Percentiles rank a stretch among this genome's conserved stretches.
phyloP scores from a whole-genome alignment of 768 basidiomycete genomes.

The Tulasnella sp. region DNA sequence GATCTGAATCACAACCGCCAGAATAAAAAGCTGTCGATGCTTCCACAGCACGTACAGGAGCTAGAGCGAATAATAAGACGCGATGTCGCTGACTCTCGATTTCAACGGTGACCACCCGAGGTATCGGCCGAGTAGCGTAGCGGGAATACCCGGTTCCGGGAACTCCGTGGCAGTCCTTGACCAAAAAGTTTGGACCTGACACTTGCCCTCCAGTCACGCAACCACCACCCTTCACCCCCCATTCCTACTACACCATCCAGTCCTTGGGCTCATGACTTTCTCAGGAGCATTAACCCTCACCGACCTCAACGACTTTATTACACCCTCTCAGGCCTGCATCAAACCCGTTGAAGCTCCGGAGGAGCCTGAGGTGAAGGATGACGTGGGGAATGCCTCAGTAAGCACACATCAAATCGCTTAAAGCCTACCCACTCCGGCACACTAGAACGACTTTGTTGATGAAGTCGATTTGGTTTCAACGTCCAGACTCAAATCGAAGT shows the following conservation, averaged over 20 bases:
- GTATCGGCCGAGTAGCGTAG: too few relatives aligned
- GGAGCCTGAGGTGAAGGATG: conserved; percentile 34
- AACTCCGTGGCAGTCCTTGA: too few relatives aligned
- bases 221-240: not conserved
- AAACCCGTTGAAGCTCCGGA: conserved; percentile 68
- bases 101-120: too few relatives aligned
- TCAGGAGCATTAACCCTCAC: conserved; percentile 84
- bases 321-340: conserved; percentile 94
- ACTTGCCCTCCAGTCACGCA: not conserved
- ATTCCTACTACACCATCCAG: not conserved
- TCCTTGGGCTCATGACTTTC: conserved; percentile 53
- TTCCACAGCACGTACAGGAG: too few relatives aligned
- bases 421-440: not conserved
- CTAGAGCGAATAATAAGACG: too few relatives aligned
- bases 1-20: too few relatives aligned
- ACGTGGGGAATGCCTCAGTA: conserved; percentile 41
- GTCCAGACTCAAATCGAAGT: conserved; percentile 84
- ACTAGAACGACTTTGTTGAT: not conserved
- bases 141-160: too few relatives aligned
- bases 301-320: conserved; percentile 94
- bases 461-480: not conserved
- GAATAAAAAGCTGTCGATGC: too few relatives aligned
- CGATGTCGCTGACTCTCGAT: too few relatives aligned
- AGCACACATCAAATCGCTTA: conserved; percentile 16
- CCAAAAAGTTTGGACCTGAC: too few relatives aligned